These are phyloP conservation scores for Phytophthora melonis DNA, from an alignment of 352 stramenopile species.

Conservation along the genomic window DNA sequence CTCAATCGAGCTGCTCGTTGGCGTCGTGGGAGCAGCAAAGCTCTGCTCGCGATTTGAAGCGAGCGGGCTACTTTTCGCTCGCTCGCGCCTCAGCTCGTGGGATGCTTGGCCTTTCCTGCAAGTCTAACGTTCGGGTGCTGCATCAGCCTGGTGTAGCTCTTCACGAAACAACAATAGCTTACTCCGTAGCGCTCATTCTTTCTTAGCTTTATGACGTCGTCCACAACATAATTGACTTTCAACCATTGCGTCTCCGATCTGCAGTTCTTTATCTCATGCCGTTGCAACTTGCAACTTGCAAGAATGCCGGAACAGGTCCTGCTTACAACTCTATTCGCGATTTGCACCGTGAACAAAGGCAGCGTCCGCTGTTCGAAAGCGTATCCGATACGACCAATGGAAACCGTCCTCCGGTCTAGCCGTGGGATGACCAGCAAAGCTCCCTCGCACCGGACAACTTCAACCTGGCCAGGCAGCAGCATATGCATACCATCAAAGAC, in stretches of 20 bases:
- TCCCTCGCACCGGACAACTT: constrained; percentile 20
- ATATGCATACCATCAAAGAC: too few species aligned
- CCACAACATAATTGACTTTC: too few species aligned
- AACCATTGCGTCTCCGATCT: too few species aligned
- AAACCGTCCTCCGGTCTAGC: background rate
- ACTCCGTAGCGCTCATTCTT: too few species aligned
- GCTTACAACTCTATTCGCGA: constrained; percentile 9
- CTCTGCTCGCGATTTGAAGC: too few species aligned
- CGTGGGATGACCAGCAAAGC: constrained; percentile 4
- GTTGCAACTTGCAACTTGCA: background rate
- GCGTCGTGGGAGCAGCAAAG: too few species aligned
- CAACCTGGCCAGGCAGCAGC: constrained; percentile 10
- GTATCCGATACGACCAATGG: background rate
- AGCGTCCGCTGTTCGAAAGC: constrained; percentile 2
- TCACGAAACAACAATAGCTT: too few species aligned
- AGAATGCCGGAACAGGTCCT: background rate
- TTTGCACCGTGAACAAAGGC: constrained; percentile 29
- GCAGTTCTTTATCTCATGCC: background rate
- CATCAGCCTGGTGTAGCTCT: too few species aligned
- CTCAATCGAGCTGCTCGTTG: too few species aligned
- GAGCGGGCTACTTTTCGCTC: too few species aligned
- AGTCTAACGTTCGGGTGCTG: background rate
- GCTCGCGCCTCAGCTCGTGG: too few species aligned
- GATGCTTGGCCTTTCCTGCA: background rate
- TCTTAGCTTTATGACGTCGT: too few species aligned